A percentile compares a stretch with the other conserved stretches of the same genome.
Conservation (phyloP, 768 basidiomycete species). For the Favolaschia claudopus region DNA sequence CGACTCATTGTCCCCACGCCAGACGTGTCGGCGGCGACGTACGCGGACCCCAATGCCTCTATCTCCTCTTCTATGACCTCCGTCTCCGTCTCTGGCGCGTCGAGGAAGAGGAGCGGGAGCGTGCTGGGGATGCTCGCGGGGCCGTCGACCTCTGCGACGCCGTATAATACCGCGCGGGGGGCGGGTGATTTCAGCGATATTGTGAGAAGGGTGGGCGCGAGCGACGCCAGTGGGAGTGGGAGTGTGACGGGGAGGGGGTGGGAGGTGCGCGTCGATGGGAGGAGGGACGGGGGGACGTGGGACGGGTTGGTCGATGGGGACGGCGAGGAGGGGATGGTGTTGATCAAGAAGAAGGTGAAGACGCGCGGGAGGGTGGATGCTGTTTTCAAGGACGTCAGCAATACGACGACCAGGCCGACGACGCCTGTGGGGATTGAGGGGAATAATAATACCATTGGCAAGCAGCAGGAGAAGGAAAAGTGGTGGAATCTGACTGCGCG, state of each 20-base stretch:
- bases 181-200: slow-evolving; percentile 66
- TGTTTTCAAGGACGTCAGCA: slow-evolving; percentile 70
- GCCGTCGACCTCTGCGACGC: slow-evolving; percentile 25
- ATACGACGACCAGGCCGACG: slow-evolving; percentile 53
- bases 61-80: slow-evolving; percentile 27
- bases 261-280: slow-evolving; percentile 76
- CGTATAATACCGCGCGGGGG: slow-evolving; percentile 32
- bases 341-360: slow-evolving; percentile 63
- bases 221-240: too few species aligned
- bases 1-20: too few species aligned
- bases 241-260: slow-evolving; percentile 55
- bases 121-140: slow-evolving; percentile 53
- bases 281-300: slow-evolving; percentile 70
- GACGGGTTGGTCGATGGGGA: slow-evolving; percentile 20
- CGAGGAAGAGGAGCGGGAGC: slow-evolving; percentile 57
- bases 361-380: slow-evolving; percentile 44
- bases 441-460: too few species aligned
- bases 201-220: slow-evolving; percentile 58
- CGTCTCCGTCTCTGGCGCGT: slow-evolving; percentile 31
- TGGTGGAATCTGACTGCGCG: slow-evolving; percentile 90
- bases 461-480: slow-evolving; percentile 60
- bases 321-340: slow-evolving; percentile 39
- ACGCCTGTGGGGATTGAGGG: too few species aligned
- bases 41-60: slow-evolving; percentile 40
- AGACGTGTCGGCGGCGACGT: too few species aligned